Conservation (phyloP, 352 stramenopile species). For the Globisporangium cylindrosporum region DNA sequence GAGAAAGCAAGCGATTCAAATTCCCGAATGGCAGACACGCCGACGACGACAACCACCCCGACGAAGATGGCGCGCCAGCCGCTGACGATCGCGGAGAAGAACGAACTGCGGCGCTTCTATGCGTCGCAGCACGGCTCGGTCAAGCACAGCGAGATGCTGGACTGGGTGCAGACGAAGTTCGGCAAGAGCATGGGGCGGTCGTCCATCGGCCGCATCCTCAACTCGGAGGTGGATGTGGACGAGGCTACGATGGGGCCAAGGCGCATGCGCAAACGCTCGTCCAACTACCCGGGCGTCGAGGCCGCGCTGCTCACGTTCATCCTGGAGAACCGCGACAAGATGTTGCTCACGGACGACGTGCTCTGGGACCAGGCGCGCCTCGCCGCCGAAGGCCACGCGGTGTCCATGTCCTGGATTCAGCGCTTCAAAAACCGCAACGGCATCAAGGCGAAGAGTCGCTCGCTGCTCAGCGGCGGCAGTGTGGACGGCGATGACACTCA, state of each 20-base stretch:
- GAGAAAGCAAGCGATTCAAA: neutral
- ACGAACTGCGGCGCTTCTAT: constrained; percentile 16
- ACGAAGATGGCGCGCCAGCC: constrained; percentile 7
- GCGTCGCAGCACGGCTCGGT: constrained; percentile 1
- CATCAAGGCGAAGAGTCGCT: constrained; percentile 6
- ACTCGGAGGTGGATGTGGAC: constrained; percentile 7
- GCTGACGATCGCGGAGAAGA: constrained; percentile 19
- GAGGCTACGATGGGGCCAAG: constrained; percentile 9
- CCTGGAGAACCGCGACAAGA: constrained; percentile 7
- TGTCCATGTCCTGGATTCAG: constrained; percentile 21
- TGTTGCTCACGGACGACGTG: constrained; percentile 11
- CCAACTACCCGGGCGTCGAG: constrained; percentile 17
- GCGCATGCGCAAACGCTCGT: constrained; percentile 17
- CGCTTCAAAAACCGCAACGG: constrained; percentile 18
- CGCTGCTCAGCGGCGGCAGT: constrained; percentile 1
- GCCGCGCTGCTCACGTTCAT: constrained; percentile 17
- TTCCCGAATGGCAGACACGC: neutral
- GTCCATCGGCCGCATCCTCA: constrained; percentile 17
- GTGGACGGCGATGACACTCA: neutral
- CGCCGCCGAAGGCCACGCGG: constrained; percentile 1
- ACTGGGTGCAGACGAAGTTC: constrained; percentile 14
- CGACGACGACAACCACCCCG: neutral
- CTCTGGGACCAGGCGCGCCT: constrained; percentile 12
- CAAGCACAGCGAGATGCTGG: constrained; percentile 16
- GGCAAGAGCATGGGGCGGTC: constrained; percentile 17